A percentile compares a stretch with the other conserved stretches of the same genome.
Conservation (phyloP, 2,329 filamentous ascomycete genomes). For the Monosporascus sp. region DNA sequence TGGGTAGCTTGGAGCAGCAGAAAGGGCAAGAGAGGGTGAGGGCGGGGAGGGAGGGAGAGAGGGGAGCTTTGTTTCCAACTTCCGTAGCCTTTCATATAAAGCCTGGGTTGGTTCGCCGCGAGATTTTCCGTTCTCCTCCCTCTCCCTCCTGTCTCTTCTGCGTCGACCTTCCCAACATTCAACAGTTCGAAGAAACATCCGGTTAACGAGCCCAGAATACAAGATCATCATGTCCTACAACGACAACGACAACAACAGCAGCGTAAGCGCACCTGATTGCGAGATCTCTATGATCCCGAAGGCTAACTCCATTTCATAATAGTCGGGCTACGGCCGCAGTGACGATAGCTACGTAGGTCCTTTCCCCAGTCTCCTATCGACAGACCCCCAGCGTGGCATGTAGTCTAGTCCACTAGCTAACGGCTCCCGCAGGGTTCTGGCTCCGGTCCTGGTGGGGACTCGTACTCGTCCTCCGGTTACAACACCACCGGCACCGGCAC, state of each 20-base stretch:
- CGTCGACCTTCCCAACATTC: too few species aligned
- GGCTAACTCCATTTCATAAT: slow-evolving; percentile 3
- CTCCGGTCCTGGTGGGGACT: slow-evolving; percentile 14
- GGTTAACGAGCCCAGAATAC: too few species aligned
- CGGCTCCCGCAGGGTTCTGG: slow-evolving; percentile 10
- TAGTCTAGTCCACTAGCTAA: background rate
- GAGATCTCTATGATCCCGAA: background rate
- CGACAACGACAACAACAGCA: slow-evolving; percentile 29
- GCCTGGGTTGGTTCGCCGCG: too few species aligned
- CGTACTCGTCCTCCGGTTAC: slow-evolving; percentile 2
- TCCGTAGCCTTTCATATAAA: too few species aligned
- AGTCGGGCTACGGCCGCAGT: slow-evolving; percentile 16
- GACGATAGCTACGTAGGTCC: slow-evolving; percentile 7
- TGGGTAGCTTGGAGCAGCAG: too few species aligned
- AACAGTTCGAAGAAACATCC: too few species aligned
- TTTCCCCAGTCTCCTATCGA: background rate
- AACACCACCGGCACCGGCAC: background rate
- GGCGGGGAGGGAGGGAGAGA: too few species aligned
- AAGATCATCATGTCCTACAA: slow-evolving; percentile 38
- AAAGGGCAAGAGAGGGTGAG: too few species aligned
- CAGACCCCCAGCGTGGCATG: background rate
- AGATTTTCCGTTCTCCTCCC: too few species aligned
- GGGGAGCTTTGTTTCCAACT: too few species aligned
- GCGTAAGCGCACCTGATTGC: slow-evolving; percentile 18
- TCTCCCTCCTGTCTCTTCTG: too few species aligned